Conservation (phyloP, 495 filamentous ascomycete genomes). For the Aspergillus haitiensis region DNA sequence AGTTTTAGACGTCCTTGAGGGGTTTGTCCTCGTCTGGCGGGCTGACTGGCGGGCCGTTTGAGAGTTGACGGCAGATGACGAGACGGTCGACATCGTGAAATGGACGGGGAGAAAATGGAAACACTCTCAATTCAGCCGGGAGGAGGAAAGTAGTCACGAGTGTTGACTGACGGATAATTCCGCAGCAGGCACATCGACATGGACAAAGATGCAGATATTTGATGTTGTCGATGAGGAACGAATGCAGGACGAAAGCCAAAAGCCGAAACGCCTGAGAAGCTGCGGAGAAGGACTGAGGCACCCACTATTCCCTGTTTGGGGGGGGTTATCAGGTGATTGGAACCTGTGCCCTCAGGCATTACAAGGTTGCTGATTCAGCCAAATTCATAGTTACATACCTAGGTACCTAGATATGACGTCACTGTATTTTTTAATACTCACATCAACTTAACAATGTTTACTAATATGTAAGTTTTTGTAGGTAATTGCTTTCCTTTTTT, state of each 20-base stretch:
- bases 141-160: conserved; percentile 19
- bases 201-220: conserved; percentile 7
- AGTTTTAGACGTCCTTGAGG: conserved; percentile 59
- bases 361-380: conserved; percentile 25
- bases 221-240: background rate
- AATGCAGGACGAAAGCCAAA: conserved; percentile 16
- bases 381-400: too few relatives aligned
- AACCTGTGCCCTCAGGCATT: conserved; percentile 25
- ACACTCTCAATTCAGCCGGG: conserved; percentile 22
- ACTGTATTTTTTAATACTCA: background rate
- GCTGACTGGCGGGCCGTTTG: conserved; percentile 52
- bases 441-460: too few relatives aligned
- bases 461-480: too few relatives aligned
- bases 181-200: conserved; percentile 17
- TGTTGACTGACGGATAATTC: background rate
- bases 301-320: conserved; percentile 18
- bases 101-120: conserved; percentile 1
- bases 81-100: conserved; percentile 31
- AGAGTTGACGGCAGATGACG: conserved; percentile 34
- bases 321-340: conserved; percentile 35
- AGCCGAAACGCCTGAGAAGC: conserved; percentile 15
- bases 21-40: conserved; percentile 62
- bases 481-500: too few relatives aligned
- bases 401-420: conserved; percentile 21
- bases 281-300: conserved; percentile 27